phyloP scores from a whole-genome alignment of 2,329 filamentous ascomycete species.

The Penicillium sp. region DNA sequence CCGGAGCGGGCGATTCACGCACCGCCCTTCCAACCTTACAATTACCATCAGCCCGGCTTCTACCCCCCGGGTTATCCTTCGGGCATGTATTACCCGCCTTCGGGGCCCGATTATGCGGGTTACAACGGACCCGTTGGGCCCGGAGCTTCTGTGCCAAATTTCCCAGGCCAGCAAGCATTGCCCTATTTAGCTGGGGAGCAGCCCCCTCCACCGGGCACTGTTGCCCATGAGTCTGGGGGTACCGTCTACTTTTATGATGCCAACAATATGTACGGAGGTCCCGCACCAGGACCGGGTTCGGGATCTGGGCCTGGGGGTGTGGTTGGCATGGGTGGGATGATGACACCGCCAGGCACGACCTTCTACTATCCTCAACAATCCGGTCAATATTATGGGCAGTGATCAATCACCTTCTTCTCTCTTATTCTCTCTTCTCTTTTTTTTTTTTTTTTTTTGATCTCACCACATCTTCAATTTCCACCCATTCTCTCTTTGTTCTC shows the following conservation, averaged over 20 bases:
- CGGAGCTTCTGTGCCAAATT: constrained; percentile 53
- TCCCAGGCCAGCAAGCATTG: constrained; percentile 51
- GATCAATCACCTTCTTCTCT: constrained; percentile 11
- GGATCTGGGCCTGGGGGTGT: constrained; percentile 53
- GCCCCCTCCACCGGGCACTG: constrained; percentile 52
- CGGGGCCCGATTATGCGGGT: constrained; percentile 38
- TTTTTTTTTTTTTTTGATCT: constrained; percentile 5
- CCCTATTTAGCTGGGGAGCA: constrained; percentile 40
- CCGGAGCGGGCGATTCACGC: constrained; percentile 90
- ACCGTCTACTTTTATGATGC: constrained; percentile 95
- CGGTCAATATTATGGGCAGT: constrained; percentile 59
- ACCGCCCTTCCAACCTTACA: constrained; percentile 78
- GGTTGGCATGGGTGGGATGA: constrained; percentile 75
- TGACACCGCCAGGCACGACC: constrained; percentile 58
- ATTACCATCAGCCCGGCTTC: constrained; percentile 58
- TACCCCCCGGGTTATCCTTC: constrained; percentile 59
- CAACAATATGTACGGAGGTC: constrained; percentile 56
- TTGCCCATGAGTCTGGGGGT: constrained; percentile 87
- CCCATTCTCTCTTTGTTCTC: constrained; percentile 7
- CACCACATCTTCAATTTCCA: neutral
- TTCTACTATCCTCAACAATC: constrained; percentile 58
- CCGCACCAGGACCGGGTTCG: constrained; percentile 31
- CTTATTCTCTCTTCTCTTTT: constrained; percentile 7
- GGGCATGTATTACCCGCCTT: constrained; percentile 67
- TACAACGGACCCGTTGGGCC: constrained; percentile 49